Evolutionary conservation across 257 asterid genomes (phyloP).

Genomic region (Jasminum sambac): DNA sequence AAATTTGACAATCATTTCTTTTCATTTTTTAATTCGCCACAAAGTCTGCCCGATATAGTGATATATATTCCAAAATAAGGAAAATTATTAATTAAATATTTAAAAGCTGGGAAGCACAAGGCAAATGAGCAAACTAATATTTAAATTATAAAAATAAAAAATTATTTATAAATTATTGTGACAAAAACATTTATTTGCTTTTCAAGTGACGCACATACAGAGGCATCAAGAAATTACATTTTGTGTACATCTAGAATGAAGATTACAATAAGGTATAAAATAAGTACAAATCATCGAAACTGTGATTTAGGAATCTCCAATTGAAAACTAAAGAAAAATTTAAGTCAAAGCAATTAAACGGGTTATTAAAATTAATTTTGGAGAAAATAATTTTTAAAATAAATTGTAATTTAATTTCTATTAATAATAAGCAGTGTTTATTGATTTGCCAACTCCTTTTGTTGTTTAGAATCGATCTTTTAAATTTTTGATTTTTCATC

Average conservation of each 20-base stretch:
- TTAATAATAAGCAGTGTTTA: too few relatives aligned
- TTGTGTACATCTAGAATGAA: background rate
- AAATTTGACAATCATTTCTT: background rate
- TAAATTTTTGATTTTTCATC: too few relatives aligned
- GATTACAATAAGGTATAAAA: background rate
- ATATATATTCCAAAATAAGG: slow-evolving; percentile 1
- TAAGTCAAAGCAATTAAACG: too few relatives aligned
- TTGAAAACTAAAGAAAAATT: too few relatives aligned
- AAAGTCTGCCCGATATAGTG: background rate
- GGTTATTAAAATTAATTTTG: too few relatives aligned
- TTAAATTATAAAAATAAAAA: background rate
- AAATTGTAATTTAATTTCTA: too few relatives aligned
- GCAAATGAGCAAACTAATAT: background rate
- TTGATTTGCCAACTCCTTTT: too few relatives aligned
- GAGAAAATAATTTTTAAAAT: too few relatives aligned
- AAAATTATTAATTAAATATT: background rate
- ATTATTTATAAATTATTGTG: background rate
- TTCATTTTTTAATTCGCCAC: background rate
- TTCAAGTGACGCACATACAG: background rate
- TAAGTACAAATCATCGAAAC: too few relatives aligned
- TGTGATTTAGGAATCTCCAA: too few relatives aligned
- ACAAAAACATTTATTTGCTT: background rate
- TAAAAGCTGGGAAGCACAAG: background rate
- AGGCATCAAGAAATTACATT: background rate
- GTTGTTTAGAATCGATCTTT: too few relatives aligned